Base-by-base conservation (phyloP, 345 rosid genomes). In the Cochlearia excelsa region DNA sequence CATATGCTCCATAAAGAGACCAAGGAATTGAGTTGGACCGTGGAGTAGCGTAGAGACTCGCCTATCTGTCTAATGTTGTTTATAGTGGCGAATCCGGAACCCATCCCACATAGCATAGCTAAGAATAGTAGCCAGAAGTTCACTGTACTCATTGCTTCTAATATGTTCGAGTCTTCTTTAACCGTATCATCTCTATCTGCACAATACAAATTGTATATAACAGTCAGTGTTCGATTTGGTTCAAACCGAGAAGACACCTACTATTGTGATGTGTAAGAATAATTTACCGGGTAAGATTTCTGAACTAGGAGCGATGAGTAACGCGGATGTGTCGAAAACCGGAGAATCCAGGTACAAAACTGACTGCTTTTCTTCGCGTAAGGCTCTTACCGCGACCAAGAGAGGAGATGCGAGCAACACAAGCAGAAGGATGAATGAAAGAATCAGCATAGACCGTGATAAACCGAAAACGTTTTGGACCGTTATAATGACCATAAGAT, bases 61-160 rank as follows among this genome's bases (percentile, higher is more conserved):
- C 98, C 98, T 3, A 91, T 72, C 66, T 91, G 98, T 72, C 95
- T 84, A 29, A 88, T 75, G 73, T 91, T 91, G 51, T 91, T 84
- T 56, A 91, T 73, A 0, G 88, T 84, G 0, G 98, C 96, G 1
- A 84, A 70, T 28, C 98, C 92, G 0, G 96, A 74, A 7, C 98
- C 98, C 74, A 88, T 69, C 42, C 96, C 96, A 47, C 90, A 85
- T 56, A 82, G 50, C 84, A 80, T 82, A 8, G 95, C 96, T 29
- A 81, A 16, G 56, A 82, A 91, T 45, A 91, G 57, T 67, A 88
- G 72, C 96, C 96, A 91, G 68, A 91, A 88, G 74, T 91, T 78
- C 9, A 23, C 43, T 0, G 76, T 85, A 2, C 68, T 27, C 68
- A 84, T 63, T n/a, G 98, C 90, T 71, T 79, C 84, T 26, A 56